Evolutionary conservation across 352 stramenopile species (phyloP).

Genomic region (Globisporangium echinulatum): DNA sequence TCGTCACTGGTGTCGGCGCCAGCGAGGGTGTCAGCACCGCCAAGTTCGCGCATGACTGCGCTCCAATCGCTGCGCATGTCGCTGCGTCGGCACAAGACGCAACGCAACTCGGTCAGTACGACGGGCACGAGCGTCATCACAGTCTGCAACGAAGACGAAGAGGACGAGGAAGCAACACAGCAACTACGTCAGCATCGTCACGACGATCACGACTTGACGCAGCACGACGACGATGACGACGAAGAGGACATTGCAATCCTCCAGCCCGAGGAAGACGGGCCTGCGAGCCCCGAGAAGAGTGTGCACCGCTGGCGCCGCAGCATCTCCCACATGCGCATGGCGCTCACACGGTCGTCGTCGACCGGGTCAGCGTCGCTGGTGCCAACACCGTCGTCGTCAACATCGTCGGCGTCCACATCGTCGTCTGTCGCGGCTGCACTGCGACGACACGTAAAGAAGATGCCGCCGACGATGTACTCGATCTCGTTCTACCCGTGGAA

Average conservation of each 20-base stretch:
- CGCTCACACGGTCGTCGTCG: slow-evolving; percentile 11
- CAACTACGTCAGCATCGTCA: not conserved
- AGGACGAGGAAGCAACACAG: not conserved
- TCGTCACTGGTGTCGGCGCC: too few species aligned
- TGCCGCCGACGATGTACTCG: slow-evolving; percentile 46
- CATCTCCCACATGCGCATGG: slow-evolving; percentile 11
- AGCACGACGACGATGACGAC: not conserved
- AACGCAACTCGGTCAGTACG: slow-evolving; percentile 9
- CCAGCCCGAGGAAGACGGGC: slow-evolving; percentile 8
- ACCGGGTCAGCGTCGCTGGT: not conserved
- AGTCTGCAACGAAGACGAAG: slow-evolving; percentile 7
- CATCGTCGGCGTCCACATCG: not conserved
- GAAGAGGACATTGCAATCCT: slow-evolving; percentile 17
- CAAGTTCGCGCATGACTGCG: not conserved
- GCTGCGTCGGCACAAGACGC: slow-evolving; percentile 1
- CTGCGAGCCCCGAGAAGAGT: slow-evolving; percentile 2
- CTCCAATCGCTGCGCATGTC: slow-evolving; percentile 6
- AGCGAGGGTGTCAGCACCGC: too few species aligned
- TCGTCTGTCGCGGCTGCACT: not conserved
- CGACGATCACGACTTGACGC: not conserved
- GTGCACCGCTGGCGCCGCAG: slow-evolving; percentile 4
- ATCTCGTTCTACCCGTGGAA: slow-evolving; percentile 79
- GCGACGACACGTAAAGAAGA: slow-evolving; percentile 8
- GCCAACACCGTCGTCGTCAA: not conserved
- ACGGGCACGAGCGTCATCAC: slow-evolving; percentile 11